Percentiles rank a stretch among this genome's conserved stretches.
phyloP scores from a whole-genome alignment of 768 basidiomycete species.

The Leccinum boreale region DNA sequence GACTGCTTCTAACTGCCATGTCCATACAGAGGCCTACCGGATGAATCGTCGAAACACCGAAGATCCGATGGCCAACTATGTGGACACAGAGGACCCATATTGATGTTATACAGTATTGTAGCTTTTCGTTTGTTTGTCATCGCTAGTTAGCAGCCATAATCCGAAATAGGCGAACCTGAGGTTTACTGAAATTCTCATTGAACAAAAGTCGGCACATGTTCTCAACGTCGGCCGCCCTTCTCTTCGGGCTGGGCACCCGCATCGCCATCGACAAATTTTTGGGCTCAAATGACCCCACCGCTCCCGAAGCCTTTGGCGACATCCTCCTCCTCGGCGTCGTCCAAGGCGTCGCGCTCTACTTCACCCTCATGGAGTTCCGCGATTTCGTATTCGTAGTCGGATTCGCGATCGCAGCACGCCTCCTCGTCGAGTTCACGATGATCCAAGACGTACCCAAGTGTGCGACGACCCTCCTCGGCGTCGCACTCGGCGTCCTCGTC shows the following conservation, averaged over 20 bases:
- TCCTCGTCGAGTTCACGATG: conserved; percentile 59
- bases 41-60: conserved; percentile 67
- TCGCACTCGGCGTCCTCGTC: conserved; percentile 64
- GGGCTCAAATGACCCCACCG: conserved; percentile 32
- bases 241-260: conserved; percentile 73
- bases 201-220: conserved; percentile 34
- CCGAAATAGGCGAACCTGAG: conserved; percentile 19
- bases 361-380: conserved; percentile 53
- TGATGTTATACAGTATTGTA: conserved; percentile 1
- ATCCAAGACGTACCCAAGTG: conserved; percentile 52
- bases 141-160: neutral
- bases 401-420: conserved; percentile 56
- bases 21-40: conserved; percentile 80
- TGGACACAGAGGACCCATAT: conserved; percentile 49
- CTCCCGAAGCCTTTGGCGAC: conserved; percentile 45
- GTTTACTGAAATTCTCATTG: conserved; percentile 14
- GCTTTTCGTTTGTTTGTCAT: neutral
- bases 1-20: conserved; percentile 7
- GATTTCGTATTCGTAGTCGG: conserved; percentile 54
- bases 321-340: conserved; percentile 67
- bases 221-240: conserved; percentile 61
- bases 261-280: conserved; percentile 61
- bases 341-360: conserved; percentile 75
- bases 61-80: conserved; percentile 93
- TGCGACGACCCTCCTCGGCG: conserved; percentile 60